phyloP scores from a whole-genome alignment of 345 rosid genomes.

The Arabis alpina region DNA sequence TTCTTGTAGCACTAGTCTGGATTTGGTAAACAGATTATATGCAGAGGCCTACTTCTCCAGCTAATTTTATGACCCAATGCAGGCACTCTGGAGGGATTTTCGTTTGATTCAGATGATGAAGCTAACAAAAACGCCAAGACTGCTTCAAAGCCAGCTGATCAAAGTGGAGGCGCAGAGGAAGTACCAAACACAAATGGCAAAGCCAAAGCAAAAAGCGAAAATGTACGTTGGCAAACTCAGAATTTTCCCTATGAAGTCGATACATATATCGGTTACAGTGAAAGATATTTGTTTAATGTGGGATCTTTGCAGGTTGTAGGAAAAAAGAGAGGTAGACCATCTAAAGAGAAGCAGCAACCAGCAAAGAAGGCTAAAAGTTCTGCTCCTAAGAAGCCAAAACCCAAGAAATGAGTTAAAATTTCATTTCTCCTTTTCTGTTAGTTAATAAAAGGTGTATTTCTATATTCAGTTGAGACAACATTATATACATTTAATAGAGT shows the following conservation, averaged over 20 bases:
- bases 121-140: constrained; percentile 59
- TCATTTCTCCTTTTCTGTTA: background rate
- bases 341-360: constrained; percentile 64
- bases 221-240: constrained; percentile 51
- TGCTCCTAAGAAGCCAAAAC: constrained; percentile 44
- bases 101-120: constrained; percentile 88
- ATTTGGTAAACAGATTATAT: constrained; percentile 12
- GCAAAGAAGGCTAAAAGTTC: constrained; percentile 57
- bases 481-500: constrained; percentile 24
- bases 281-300: background rate
- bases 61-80: constrained; percentile 27
- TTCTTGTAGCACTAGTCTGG: constrained; percentile 19
- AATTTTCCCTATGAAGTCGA: background rate
- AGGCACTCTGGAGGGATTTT: constrained; percentile 92
- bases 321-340: constrained; percentile 61
- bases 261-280: background rate
- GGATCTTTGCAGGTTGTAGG: constrained; percentile 54
- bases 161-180: constrained; percentile 58
- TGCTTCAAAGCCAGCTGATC: constrained; percentile 51
- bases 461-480: constrained; percentile 18
- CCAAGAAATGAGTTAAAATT: constrained; percentile 47
- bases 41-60: background rate
- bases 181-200: constrained; percentile 61
- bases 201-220: constrained; percentile 51
- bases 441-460: background rate